Percentiles rank a stretch among this genome's conserved stretches.
These are phyloP conservation scores for Grosmannia huntii DNA, from an alignment of 2,329 filamentous ascomycete genomes.

Conservation along the genomic window DNA sequence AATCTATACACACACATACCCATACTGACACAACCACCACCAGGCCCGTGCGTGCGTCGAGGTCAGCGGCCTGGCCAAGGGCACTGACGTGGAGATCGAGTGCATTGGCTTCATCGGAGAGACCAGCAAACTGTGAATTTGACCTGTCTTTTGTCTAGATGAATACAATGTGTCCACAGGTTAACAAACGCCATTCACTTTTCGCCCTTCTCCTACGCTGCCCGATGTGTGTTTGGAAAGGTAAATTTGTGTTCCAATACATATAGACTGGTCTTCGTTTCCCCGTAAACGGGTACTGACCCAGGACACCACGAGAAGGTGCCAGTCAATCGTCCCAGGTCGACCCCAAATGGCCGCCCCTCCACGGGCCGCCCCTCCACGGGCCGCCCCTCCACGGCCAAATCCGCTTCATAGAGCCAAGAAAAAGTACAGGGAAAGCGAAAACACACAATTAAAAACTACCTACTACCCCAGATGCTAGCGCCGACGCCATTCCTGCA, in stretches of 20 bases:
- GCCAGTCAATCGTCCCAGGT: background rate
- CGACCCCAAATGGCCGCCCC: background rate
- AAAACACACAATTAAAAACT: background rate
- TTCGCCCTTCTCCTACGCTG: no score
- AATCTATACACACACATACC: background rate
- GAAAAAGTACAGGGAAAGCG: background rate
- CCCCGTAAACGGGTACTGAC: background rate
- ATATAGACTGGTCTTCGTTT: background rate
- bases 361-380: no score
- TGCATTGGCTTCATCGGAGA: background rate
- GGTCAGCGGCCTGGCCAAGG: constrained; percentile 1
- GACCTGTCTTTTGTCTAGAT: no score
- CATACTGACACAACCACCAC: background rate
- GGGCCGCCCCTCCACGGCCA: background rate
- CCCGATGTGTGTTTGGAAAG: no score
- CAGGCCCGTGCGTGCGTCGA: constrained; percentile 2
- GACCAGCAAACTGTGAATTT: background rate
- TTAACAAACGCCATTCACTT: no score
- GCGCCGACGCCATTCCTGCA: no score
- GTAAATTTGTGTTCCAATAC: background rate
- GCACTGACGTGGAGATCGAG: constrained; percentile 4
- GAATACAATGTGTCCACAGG: no score
- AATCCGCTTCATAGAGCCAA: background rate
- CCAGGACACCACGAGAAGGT: background rate
- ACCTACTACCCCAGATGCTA: no score